A percentile compares a stretch with the other conserved stretches of the same genome.
Conservation (phyloP, 345 rosid genomes). For the Lagerstroemia speciosa region DNA sequence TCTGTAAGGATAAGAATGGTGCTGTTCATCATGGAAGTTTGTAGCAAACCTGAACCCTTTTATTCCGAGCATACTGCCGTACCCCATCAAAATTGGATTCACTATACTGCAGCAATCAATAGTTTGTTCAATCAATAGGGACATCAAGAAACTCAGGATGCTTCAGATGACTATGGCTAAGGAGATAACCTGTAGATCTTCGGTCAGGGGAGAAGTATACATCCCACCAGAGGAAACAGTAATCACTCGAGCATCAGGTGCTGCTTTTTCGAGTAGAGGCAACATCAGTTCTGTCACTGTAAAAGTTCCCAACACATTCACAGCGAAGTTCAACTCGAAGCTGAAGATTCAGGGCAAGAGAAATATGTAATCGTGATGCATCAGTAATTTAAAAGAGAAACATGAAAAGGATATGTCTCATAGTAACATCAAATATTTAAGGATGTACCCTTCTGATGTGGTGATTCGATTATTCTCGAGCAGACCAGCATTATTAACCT, state of each 20-base stretch:
- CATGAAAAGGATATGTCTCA: not conserved
- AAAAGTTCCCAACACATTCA: conserved; percentile 82
- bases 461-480: conserved; percentile 48
- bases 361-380: not conserved
- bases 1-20: not conserved
- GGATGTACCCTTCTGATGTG: conserved; percentile 68
- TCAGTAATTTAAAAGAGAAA: not conserved
- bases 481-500: conserved; percentile 90
- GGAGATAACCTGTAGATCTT: conserved; percentile 61
- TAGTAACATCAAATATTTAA: conserved; percentile 4
- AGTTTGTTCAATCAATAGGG: not conserved
- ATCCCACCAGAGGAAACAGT: conserved; percentile 88
- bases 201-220: conserved; percentile 65
- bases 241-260: conserved; percentile 77
- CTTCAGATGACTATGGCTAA: not conserved
- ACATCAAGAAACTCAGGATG: not conserved
- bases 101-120: conserved; percentile 39
- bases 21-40: not conserved
- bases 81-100: conserved; percentile 48
- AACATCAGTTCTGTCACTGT: conserved; percentile 58
- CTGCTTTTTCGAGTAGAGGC: conserved; percentile 73
- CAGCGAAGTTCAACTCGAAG: conserved; percentile 64
- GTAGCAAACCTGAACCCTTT: conserved; percentile 64
- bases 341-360: conserved; percentile 22
- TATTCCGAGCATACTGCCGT: conserved; percentile 73